These are phyloP conservation scores for Beauveria sp. DNA, from an alignment of 2,329 filamentous ascomycete genomes.

Conservation along the genomic window DNA sequence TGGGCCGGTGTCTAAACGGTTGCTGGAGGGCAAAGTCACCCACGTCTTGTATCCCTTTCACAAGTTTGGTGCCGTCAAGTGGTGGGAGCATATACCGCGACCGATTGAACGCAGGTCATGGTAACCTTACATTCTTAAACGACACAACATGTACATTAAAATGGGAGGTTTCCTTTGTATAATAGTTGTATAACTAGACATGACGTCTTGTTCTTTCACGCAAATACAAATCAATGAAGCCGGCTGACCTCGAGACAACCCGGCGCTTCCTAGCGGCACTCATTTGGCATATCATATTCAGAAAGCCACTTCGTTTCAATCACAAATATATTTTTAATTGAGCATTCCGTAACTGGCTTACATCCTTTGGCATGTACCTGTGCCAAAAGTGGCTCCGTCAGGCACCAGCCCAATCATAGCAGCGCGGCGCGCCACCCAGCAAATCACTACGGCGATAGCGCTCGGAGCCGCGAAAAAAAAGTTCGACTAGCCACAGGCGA, in stretches of 20 bases:
- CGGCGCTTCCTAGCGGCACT: too few relatives aligned
- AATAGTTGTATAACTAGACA: not conserved
- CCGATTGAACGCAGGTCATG: not conserved
- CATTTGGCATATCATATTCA: too few relatives aligned
- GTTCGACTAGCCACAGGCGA: conserved; percentile 3
- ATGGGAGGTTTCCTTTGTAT: not conserved
- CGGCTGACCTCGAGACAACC: too few relatives aligned
- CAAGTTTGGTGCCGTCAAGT: conserved; percentile 49
- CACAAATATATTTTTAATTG: not conserved
- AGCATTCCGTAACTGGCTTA: not conserved
- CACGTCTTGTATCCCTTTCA: conserved; percentile 63
- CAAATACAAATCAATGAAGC: not conserved
- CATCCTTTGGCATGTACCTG: too few relatives aligned
- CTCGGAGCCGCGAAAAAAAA: conserved; percentile 13
- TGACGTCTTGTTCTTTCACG: not conserved
- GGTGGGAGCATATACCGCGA: conserved; percentile 42
- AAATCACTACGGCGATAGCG: conserved; percentile 10
- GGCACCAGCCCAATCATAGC: conserved; percentile 12
- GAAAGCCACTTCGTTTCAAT: not conserved
- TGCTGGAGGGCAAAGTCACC: conserved; percentile 69
- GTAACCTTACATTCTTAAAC: not conserved
- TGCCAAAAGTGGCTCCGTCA: conserved; percentile 11
- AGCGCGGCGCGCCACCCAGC: not conserved
- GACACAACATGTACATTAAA: not conserved
- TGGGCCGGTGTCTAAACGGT: conserved; percentile 68